Evolutionary conservation across 2,329 filamentous ascomycete species (phyloP).

Genomic region (Aureobasidium mangrovei): DNA sequence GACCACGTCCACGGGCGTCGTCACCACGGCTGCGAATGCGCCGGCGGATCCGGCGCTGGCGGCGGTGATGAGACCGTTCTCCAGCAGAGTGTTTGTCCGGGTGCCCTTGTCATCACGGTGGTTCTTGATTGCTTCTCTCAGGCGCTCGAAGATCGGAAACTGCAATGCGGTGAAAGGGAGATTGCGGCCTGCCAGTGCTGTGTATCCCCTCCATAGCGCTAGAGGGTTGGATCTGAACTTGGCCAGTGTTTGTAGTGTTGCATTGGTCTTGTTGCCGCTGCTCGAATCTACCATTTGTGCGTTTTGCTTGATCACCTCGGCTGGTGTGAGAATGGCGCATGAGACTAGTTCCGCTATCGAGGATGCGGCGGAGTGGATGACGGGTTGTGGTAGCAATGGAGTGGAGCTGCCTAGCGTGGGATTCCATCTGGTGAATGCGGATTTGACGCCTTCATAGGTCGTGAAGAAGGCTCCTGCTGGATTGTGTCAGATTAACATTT

Average conservation of each 20-base stretch:
- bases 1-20: slow-evolving; percentile 80
- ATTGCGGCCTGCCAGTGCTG: slow-evolving; percentile 71
- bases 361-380: slow-evolving; percentile 67
- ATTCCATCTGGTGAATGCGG: slow-evolving; percentile 45
- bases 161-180: slow-evolving; percentile 81
- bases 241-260: slow-evolving; percentile 48
- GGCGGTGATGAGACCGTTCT: slow-evolving; percentile 64
- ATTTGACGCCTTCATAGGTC: slow-evolving; percentile 73
- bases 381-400: slow-evolving; percentile 51
- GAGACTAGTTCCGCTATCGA: slow-evolving; percentile 72
- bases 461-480: slow-evolving; percentile 80
- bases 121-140: slow-evolving; percentile 48
- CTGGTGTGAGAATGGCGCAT: slow-evolving; percentile 77
- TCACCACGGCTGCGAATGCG: slow-evolving; percentile 66
- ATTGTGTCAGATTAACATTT: slow-evolving; percentile 16
- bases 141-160: slow-evolving; percentile 74
- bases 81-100: slow-evolving; percentile 42
- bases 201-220: slow-evolving; percentile 62
- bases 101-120: slow-evolving; percentile 33
- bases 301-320: slow-evolving; percentile 89
- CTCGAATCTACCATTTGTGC: slow-evolving; percentile 64
- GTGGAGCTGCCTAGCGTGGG: slow-evolving; percentile 32
- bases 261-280: slow-evolving; percentile 33
- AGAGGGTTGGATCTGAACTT: slow-evolving; percentile 49
- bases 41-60: slow-evolving; percentile 66